Evolutionary conservation across 139 green algal species (phyloP), one percentile per base, ranked within the genome.

Genomic region (Closterium sp.): DNA sequence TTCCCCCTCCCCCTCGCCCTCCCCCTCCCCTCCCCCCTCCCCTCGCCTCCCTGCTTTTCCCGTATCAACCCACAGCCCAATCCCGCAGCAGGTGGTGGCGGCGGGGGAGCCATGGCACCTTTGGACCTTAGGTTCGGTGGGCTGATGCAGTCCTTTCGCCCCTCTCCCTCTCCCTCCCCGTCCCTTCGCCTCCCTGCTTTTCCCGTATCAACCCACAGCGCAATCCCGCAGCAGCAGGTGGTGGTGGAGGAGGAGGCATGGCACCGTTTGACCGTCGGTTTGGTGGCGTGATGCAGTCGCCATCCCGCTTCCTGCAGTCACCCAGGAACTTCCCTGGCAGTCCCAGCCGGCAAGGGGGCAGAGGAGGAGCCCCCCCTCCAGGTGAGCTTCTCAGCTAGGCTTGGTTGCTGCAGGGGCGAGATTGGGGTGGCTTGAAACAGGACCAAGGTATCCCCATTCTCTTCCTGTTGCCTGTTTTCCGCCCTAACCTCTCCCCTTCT

Each of bases 251-350:
- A 76, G 55, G 16, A 3, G 55, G 16, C 55, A 76, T 76, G 55
- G 55, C 55, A 76, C 36, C 36, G 4, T 55, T 55, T 6, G 36
- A 55, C 36, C 36, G 43, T 12, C 8, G 43, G 8, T 69, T 69
- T 2, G 28, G 81, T 4, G 4, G 81, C 16, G 85, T 69, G 33
- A 30, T 92, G 33, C 66, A 84, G 83, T 90, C 33, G 28, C 89
- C 89, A 7, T 92, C 89, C 9, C 89, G 89, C 89, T 31, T 88
- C 7, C 76, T 92, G 33, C 89, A 89, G n/a, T 92, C 89, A 31
- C 89, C 89, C 0, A 31, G 89, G 33, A 86, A 86, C 83, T 32
- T 86, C 83, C 83, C 83, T 2, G 83, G 83, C 0, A 86, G 83
- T 4, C 83, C 83, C 30, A 33, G 83, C 30, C 30, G 83, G 25